Base-by-base conservation (phyloP, 495 filamentous ascomycete species). In the Halenospora varia region DNA sequence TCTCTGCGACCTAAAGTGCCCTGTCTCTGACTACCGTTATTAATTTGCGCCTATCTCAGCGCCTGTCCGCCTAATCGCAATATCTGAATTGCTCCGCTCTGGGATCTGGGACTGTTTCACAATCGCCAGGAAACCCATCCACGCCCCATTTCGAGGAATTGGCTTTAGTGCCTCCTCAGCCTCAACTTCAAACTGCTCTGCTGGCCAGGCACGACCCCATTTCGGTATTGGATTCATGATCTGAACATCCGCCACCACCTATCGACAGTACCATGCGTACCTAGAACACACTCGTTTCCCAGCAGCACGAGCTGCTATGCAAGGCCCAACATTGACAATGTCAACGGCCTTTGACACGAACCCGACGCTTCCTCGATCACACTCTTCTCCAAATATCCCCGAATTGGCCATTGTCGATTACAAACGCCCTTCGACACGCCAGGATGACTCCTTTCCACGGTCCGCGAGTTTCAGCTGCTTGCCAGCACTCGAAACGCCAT, bases 401-500 rank as follows among this genome's bases (percentile, higher is more conserved):
- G 62, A 63, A 41, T 46, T 66, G 44, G 51, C 39, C 13, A 56
- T 39, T 25, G 13, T 58, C 41, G 59, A 68, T 22, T 64, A 64
- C 56, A 57, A 55, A 53, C 44, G 18, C 13, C 44, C 60, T 13
- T n/a, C 60, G 17, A n/a, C 39, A 23, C 49, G 23, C 10, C 47
- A 50, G 8, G 44, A 57, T 19, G 56, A 61, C 3, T 60, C 56
- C 10, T 40, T 68, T 10, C 66, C 66, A 25, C 53, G 66, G 40
- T 66, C 66, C 4, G 66, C 66, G 11, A 68, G 66, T 55, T 68
- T 64, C 55, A 62, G 25, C 53, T 42, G 18, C 25, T 41, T 66
- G 25, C 63, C 63, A 39, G 49, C 15, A 18, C 51, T 61, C 41
- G 54, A 62, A 17, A 17, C 15, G 53, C 53, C 17, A 2, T 53